Evolutionary conservation across 1,139 yeast species (phyloP).

Genomic region (Blastobotrys arbuscula): DNA sequence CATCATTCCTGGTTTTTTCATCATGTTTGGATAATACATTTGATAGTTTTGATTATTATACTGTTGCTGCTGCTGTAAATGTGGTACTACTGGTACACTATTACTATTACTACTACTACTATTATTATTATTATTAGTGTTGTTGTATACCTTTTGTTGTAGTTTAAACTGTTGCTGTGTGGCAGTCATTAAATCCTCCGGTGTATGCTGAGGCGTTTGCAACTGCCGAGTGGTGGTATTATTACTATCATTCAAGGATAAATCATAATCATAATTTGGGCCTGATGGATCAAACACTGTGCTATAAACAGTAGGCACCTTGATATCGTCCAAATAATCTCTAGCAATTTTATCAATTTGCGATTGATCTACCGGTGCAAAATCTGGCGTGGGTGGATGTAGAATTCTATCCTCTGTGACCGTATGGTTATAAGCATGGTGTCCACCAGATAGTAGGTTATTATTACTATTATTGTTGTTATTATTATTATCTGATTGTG

Average conservation of each 20-base stretch:
- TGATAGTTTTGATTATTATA: conserved; percentile 9
- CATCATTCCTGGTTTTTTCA: not conserved
- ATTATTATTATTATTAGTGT: not conserved
- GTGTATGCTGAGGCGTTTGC: conserved; percentile 8
- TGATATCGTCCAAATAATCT: conserved; percentile 7
- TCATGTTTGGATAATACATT: not conserved
- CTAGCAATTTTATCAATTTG: conserved; percentile 10
- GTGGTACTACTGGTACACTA: not conserved
- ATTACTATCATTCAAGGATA: not conserved
- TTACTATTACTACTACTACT: conserved; percentile 4
- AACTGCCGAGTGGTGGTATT: not conserved
- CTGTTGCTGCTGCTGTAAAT: conserved; percentile 8
- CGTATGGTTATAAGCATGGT: not conserved
- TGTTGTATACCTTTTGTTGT: not conserved
- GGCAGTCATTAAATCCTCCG: conserved; percentile 1
- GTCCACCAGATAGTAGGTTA: not conserved
- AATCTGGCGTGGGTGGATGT: conserved; percentile 12
- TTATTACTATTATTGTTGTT: not conserved
- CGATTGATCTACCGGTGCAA: conserved; percentile 6
- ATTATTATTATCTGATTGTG: not conserved
- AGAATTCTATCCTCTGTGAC: conserved; percentile 4
- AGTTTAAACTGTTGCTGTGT: not conserved
- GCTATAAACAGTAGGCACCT: conserved; percentile 1
- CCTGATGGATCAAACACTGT: not conserved
- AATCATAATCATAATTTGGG: not conserved